Evolutionary conservation across 2,329 filamentous ascomycete genomes (phyloP).

Genomic region (Monilinia fructigena): DNA sequence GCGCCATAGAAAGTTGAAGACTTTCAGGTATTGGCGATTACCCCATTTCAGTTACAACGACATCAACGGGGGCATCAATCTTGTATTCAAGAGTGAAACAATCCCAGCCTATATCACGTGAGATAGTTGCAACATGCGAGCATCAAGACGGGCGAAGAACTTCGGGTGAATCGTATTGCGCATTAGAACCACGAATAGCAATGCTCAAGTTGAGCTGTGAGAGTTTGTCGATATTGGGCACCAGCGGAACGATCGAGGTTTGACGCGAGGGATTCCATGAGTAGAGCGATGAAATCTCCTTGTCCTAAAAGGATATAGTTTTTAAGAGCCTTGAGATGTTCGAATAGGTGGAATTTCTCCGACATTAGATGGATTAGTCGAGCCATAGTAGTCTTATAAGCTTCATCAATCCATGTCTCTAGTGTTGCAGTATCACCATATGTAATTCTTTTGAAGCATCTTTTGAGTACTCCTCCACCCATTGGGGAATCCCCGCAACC

Average conservation of each 20-base stretch:
- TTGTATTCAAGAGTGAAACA: slow-evolving; percentile 99
- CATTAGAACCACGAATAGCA: slow-evolving; percentile 94
- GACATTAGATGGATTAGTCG: slow-evolving; percentile 91
- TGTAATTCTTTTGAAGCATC: slow-evolving; percentile 83
- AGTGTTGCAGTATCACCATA: slow-evolving; percentile 93
- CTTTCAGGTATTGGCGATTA: slow-evolving; percentile 93
- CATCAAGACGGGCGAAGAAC: slow-evolving; percentile 87
- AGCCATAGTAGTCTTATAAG: slow-evolving; percentile 97
- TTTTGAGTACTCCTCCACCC: slow-evolving; percentile 96
- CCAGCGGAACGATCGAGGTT: slow-evolving; percentile 96
- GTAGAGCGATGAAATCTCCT: slow-evolving; percentile 92
- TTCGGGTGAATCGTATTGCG: slow-evolving; percentile 90
- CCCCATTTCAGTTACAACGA: slow-evolving; percentile 94
- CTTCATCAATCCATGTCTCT: slow-evolving; percentile 91
- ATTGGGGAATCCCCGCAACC: slow-evolving; percentile 86
- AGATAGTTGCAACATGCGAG: slow-evolving; percentile 95
- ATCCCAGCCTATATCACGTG: slow-evolving; percentile 98
- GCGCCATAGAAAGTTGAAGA: slow-evolving; percentile 98
- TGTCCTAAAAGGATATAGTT: slow-evolving; percentile 93
- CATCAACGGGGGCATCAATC: slow-evolving; percentile 92
- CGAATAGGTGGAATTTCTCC: slow-evolving; percentile 90
- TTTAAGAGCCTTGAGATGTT: slow-evolving; percentile 87
- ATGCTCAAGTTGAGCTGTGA: slow-evolving; percentile 97
- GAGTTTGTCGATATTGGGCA: slow-evolving; percentile 90
- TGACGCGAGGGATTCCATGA: slow-evolving; percentile 93